Evolutionary conservation across 2,329 filamentous ascomycete species (phyloP).

Genomic region (Botryotinia globosa): DNA sequence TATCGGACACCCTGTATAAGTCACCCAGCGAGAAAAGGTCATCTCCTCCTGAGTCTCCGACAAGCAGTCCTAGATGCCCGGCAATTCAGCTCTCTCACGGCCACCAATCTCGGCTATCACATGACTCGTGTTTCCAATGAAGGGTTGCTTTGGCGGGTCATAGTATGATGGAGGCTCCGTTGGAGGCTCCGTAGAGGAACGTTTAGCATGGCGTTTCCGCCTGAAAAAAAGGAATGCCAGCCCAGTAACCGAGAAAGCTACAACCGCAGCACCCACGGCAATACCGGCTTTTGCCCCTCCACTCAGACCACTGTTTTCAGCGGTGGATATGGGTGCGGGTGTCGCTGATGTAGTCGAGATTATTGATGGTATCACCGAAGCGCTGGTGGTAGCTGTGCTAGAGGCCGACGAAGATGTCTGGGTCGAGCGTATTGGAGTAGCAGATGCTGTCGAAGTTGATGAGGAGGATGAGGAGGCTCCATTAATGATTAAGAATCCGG

Average conservation of each 20-base stretch:
- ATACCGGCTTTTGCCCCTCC: conserved; percentile 7
- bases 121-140: neutral
- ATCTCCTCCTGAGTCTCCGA: no score
- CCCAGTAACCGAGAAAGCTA: neutral
- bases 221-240: neutral
- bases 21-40: neutral
- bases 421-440: neutral
- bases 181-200: neutral
- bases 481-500: neutral
- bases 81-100: conserved; percentile 3
- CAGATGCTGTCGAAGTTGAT: neutral
- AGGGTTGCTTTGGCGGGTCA: neutral
- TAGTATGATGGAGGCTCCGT: neutral
- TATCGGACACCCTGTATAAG: neutral
- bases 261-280: neutral
- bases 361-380: neutral
- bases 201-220: neutral
- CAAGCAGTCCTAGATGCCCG: neutral
- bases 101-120: neutral
- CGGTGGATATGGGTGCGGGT: neutral
- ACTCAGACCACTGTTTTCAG: neutral
- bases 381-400: neutral
- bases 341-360: neutral
- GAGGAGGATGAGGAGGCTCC: neutral
- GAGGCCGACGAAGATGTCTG: neutral